A percentile compares a stretch with the other conserved stretches of the same genome.
These are phyloP conservation scores for Mycena vulgaris DNA, from an alignment of 768 basidiomycete species.

Conservation along the genomic window DNA sequence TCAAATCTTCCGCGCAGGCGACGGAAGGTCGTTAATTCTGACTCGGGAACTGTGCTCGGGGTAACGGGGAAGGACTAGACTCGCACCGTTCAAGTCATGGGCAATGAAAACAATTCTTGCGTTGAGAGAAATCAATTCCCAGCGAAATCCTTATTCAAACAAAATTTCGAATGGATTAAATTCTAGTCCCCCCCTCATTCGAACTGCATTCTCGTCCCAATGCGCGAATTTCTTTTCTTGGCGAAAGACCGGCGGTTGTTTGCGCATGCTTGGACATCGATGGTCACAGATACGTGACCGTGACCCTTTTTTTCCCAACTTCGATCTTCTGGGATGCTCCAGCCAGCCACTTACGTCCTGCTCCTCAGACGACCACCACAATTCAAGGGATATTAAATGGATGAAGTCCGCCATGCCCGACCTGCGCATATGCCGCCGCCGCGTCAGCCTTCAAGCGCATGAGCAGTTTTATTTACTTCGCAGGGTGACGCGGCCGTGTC, in stretches of 20 bases:
- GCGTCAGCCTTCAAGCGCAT: neutral
- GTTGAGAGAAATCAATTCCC: too few species aligned
- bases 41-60: neutral
- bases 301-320: neutral
- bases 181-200: too few species aligned
- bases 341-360: neutral
- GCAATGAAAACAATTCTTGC: too few species aligned
- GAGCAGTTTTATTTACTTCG: too few species aligned
- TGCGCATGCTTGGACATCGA: neutral
- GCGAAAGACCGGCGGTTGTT: too few species aligned
- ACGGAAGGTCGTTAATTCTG: neutral
- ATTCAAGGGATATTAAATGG: neutral
- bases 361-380: too few species aligned
- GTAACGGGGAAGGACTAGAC: too few species aligned
- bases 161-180: too few species aligned
- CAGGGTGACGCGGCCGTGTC: slow-evolving; percentile 4
- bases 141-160: too few species aligned
- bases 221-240: too few species aligned
- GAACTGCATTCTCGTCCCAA: too few species aligned
- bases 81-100: too few species aligned
- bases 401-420: neutral
- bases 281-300: neutral
- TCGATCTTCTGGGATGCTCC: neutral
- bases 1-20: slow-evolving; percentile 13
- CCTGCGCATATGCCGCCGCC: neutral